Conservation (phyloP, 1,284 basidiomycete species). For the Paramarasmius palmivorus region DNA sequence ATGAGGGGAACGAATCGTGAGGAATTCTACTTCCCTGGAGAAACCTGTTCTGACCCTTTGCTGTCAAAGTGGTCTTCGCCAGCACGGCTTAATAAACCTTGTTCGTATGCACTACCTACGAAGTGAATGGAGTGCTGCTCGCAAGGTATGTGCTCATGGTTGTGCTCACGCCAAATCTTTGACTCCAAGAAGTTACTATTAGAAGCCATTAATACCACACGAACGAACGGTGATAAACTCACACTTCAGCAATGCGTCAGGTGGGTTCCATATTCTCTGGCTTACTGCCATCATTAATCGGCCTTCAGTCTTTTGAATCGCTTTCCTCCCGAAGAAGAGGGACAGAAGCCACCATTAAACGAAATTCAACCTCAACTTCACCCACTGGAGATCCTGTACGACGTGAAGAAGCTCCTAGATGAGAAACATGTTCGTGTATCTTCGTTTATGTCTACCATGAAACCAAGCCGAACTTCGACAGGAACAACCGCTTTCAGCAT, state of each 20-base stretch:
- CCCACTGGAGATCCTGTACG: constrained; percentile 73
- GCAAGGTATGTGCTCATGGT: constrained; percentile 47
- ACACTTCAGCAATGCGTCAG: constrained; percentile 79
- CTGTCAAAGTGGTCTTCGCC: constrained; percentile 71
- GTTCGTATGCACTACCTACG: constrained; percentile 74
- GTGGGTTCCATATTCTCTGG: constrained; percentile 33
- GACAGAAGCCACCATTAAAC: constrained; percentile 55
- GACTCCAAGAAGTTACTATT: constrained; percentile 52
- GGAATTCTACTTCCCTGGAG: not conserved
- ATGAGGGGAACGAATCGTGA: constrained; percentile 75
- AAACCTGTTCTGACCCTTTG: constrained; percentile 6
- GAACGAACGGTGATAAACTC: constrained; percentile 67
- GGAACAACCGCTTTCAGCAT: constrained; percentile 72
- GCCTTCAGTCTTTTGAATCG: constrained; percentile 64
- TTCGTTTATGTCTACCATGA: not conserved
- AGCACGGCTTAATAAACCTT: constrained; percentile 76
- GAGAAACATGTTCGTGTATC: constrained; percentile 45
- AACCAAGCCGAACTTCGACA: constrained; percentile 28
- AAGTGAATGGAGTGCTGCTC: constrained; percentile 64
- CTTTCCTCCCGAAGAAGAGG: constrained; percentile 48
- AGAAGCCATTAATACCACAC: constrained; percentile 73
- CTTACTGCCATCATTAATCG: constrained; percentile 17
- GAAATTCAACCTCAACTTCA: constrained; percentile 77
- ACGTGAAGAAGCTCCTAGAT: constrained; percentile 64
- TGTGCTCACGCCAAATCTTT: constrained; percentile 6